These are phyloP conservation scores for Entomophthora muscae DNA, from an alignment of 371 early-diverging fungal species.

Conservation along the genomic window DNA sequence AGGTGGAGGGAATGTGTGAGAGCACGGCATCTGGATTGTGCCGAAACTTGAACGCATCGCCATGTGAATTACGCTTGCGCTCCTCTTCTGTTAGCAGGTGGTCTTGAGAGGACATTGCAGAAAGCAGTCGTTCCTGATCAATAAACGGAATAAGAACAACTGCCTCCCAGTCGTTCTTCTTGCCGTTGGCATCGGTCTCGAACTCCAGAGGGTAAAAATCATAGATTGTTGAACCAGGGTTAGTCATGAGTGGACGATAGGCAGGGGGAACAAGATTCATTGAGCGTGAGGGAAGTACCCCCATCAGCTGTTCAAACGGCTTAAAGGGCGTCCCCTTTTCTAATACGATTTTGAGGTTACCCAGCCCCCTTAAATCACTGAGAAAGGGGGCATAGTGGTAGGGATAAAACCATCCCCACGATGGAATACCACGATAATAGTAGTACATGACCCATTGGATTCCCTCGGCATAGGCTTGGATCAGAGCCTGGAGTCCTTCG, in stretches of 20 bases:
- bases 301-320: constrained; percentile 97
- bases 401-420: constrained; percentile 98
- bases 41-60: constrained; percentile 40
- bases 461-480: constrained; percentile 73
- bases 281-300: constrained; percentile 85
- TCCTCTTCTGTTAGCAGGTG: constrained; percentile 47
- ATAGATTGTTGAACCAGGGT: constrained; percentile 61
- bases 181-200: constrained; percentile 93
- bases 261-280: constrained; percentile 57
- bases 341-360: constrained; percentile 42
- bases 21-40: constrained; percentile 25
- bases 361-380: constrained; percentile 38
- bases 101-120: constrained; percentile 59
- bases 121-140: constrained; percentile 63
- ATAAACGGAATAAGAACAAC: constrained; percentile 90
- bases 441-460: constrained; percentile 95
- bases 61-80: constrained; percentile 36
- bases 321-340: constrained; percentile 72
- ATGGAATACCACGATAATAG: constrained; percentile 87
- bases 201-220: constrained; percentile 91
- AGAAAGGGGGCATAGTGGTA: constrained; percentile 98
- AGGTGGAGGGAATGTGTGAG: constrained; percentile 35
- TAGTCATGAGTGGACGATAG: constrained; percentile 71
- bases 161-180: constrained; percentile 96
- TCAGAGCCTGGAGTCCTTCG: constrained; percentile 34